Conservation (phyloP, 2,329 filamentous ascomycete species). For the Ceratocystis cubensis region DNA sequence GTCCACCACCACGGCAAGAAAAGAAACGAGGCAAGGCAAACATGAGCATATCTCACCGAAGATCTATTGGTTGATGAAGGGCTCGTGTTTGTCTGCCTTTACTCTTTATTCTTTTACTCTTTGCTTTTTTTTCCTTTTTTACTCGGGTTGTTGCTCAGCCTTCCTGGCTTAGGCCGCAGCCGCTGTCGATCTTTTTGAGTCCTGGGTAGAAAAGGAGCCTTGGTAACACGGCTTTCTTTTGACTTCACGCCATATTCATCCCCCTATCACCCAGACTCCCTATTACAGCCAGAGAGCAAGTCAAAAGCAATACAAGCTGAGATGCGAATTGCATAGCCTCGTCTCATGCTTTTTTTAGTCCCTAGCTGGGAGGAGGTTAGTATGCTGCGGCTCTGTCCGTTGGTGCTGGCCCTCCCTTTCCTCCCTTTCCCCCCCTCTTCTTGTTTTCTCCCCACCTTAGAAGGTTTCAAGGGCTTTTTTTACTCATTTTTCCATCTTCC, state of each 20-base stretch:
- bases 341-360: neutral
- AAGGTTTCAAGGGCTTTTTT: no score
- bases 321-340: no score
- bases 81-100: neutral
- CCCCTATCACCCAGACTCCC: neutral
- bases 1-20: neutral
- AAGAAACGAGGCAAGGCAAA: neutral
- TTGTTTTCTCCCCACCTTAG: no score
- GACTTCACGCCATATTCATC: neutral
- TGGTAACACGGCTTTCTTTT: conserved; percentile 7
- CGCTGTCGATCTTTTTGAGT: neutral
- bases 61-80: neutral
- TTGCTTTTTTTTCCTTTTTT: no score
- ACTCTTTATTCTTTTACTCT: no score
- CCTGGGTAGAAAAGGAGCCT: neutral
- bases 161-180: neutral
- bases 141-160: neutral
- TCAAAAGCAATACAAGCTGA: no score
- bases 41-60: neutral
- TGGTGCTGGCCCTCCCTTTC: no score
- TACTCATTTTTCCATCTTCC: no score
- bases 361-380: no score
- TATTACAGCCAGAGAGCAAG: no score
- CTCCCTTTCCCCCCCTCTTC: no score
- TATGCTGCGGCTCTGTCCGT: no score